These are phyloP conservation scores for Ophiostoma angusticollis DNA, from an alignment of 2,329 filamentous ascomycete genomes.

Conservation along the genomic window DNA sequence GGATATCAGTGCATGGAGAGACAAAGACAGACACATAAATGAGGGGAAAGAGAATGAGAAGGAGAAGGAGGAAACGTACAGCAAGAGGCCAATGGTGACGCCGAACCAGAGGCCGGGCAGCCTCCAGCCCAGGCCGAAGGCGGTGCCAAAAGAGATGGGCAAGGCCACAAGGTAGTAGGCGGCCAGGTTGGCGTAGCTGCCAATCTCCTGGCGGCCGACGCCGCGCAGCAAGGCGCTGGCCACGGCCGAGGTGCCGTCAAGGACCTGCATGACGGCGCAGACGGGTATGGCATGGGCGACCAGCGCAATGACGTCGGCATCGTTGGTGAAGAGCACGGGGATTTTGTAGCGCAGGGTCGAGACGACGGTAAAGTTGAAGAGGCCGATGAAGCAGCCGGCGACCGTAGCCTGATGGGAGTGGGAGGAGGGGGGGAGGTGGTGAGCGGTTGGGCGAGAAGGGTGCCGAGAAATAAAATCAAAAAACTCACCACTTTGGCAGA, in stretches of 20 bases:
- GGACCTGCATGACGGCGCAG: slow-evolving; percentile 79
- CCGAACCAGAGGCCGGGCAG: slow-evolving; percentile 73
- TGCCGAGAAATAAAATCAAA: not conserved
- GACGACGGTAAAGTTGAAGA: slow-evolving; percentile 65
- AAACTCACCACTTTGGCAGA: slow-evolving; percentile 58
- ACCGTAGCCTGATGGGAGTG: slow-evolving; percentile 36
- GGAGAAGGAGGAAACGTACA: slow-evolving; percentile 29
- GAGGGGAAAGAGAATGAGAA: not conserved
- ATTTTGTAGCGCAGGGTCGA: slow-evolving; percentile 57
- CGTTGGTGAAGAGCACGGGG: slow-evolving; percentile 65
- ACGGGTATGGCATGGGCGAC: slow-evolving; percentile 63
- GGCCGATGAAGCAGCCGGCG: slow-evolving; percentile 55
- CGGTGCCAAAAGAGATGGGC: slow-evolving; percentile 67
- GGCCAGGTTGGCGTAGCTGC: slow-evolving; percentile 76
- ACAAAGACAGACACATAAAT: slow-evolving; percentile 5
- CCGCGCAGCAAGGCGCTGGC: slow-evolving; percentile 79
- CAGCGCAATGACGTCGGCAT: slow-evolving; percentile 53
- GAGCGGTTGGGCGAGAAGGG: not conserved
- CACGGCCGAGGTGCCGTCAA: slow-evolving; percentile 66
- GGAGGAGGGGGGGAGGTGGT: not conserved
- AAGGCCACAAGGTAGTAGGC: slow-evolving; percentile 80
- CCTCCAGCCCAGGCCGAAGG: slow-evolving; percentile 65
- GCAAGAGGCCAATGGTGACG: slow-evolving; percentile 56
- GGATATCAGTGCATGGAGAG: too few species aligned
- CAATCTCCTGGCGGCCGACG: slow-evolving; percentile 77